Evolutionary conservation across 768 basidiomycete species (phyloP).

Genomic region (Tylopilus subfusipes): DNA sequence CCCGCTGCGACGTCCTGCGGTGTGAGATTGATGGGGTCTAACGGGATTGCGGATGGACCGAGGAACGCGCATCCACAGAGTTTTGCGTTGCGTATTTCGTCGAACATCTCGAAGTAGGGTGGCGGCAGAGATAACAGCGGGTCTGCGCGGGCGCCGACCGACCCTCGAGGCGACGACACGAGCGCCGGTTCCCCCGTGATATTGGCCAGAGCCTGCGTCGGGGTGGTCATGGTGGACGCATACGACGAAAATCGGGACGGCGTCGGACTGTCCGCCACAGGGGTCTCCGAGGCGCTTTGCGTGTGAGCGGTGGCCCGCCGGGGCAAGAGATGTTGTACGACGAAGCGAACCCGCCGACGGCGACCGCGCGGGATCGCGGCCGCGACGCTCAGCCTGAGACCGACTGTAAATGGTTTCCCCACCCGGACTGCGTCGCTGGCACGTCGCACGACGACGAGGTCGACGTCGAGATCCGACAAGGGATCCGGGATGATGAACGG

Average conservation of each 20-base stretch:
- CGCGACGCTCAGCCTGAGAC: conserved; percentile 51
- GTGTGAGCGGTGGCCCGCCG: conserved; percentile 26
- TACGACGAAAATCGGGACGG: conserved; percentile 8
- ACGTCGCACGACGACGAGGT: conserved; percentile 51
- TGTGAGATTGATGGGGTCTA: conserved; percentile 42
- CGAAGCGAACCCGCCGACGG: conserved; percentile 48
- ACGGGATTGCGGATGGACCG: conserved; percentile 49
- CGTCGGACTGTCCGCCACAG: neutral
- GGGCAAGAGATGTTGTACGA: conserved; percentile 63
- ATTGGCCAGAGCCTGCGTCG: conserved; percentile 2
- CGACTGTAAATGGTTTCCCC: conserved; percentile 59
- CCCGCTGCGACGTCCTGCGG: conserved; percentile 2
- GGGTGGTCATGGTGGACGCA: conserved; percentile 3
- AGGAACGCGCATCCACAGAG: conserved; percentile 40
- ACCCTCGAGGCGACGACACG: conserved; percentile 14
- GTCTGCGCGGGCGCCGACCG: conserved; percentile 4
- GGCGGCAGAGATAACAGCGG: conserved; percentile 37
- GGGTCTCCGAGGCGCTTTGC: conserved; percentile 8
- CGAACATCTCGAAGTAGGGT: conserved; percentile 42
- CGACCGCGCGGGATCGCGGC: conserved; percentile 36
- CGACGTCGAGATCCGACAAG: conserved; percentile 48
- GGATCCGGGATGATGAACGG: conserved; percentile 22
- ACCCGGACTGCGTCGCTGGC: conserved; percentile 43
- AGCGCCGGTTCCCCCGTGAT: conserved; percentile 6
- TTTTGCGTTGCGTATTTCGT: conserved; percentile 33